Conservation (phyloP, 139 green algal species). For the Chlorella vulgaris region DNA sequence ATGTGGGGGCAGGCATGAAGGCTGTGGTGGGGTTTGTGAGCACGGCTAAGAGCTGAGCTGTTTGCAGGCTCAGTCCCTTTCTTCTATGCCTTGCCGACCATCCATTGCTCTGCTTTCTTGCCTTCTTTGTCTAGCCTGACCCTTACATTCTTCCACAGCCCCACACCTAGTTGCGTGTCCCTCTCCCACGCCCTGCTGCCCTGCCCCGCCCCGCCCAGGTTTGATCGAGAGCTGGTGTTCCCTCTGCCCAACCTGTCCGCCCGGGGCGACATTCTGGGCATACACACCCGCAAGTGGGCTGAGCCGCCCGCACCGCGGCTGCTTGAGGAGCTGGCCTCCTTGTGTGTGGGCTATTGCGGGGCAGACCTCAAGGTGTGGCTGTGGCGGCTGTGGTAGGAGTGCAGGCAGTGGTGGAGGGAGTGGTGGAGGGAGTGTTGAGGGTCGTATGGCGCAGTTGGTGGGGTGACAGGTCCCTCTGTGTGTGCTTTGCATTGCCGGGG, state of each 20-base stretch:
- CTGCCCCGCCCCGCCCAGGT: slow-evolving; percentile 38
- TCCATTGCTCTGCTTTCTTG: not conserved
- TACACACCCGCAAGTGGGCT: slow-evolving; percentile 89
- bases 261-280: slow-evolving; percentile 83
- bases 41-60: too few species aligned
- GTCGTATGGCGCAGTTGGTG: too few species aligned
- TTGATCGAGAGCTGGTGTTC: slow-evolving; percentile 84
- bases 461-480: too few species aligned
- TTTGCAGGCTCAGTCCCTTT: not conserved
- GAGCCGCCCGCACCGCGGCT: slow-evolving; percentile 61
- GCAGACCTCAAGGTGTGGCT: slow-evolving; percentile 87
- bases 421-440: too few species aligned
- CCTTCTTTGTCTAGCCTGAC: not conserved
- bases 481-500: too few species aligned
- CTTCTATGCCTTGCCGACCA: too few species aligned
- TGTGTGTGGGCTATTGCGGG: slow-evolving; percentile 89
- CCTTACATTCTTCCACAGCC: not conserved
- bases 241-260: slow-evolving; percentile 69
- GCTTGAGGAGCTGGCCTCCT: slow-evolving; percentile 70
- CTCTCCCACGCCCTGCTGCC: not conserved
- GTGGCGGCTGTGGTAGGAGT: not conserved
- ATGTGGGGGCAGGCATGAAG: too few species aligned
- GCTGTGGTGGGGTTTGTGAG: too few species aligned
- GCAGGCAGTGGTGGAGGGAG: not conserved
- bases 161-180: not conserved